Evolutionary conservation across 2,329 filamentous ascomycete genomes (phyloP).

Genomic region (Aciculosporium take): DNA sequence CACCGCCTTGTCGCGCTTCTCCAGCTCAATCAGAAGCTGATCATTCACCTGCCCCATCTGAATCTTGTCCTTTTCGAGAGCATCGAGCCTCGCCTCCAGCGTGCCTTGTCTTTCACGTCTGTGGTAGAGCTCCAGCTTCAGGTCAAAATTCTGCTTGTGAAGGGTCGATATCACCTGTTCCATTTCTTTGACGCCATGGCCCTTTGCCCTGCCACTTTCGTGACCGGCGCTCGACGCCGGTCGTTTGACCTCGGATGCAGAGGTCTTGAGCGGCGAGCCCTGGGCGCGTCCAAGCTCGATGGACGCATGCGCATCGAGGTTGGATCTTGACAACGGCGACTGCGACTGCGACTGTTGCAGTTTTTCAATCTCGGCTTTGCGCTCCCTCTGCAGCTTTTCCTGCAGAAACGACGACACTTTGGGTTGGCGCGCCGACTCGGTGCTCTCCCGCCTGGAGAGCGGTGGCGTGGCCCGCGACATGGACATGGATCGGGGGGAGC

Average conservation of each 20-base stretch:
- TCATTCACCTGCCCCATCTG: conserved; percentile 45
- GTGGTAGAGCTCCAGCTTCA: conserved; percentile 60
- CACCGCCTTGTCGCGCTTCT: conserved; percentile 55
- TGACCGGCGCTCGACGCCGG: conserved; percentile 28
- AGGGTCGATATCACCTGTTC: conserved; percentile 54
- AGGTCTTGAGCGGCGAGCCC: conserved; percentile 24
- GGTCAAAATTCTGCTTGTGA: conserved; percentile 64
- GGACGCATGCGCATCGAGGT: conserved; percentile 24
- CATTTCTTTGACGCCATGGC: conserved; percentile 52
- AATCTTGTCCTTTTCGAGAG: conserved; percentile 36
- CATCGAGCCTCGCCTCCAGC: conserved; percentile 43
- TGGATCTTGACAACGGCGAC: conserved; percentile 19
- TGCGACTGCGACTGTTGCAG: conserved; percentile 16
- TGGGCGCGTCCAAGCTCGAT: conserved; percentile 23
- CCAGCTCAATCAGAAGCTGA: conserved; percentile 43
- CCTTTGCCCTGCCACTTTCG: conserved; percentile 32
- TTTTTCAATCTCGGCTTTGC: conserved; percentile 34
- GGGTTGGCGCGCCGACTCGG: conserved; percentile 25
- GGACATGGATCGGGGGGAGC: conserved; percentile 23
- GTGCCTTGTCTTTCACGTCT: conserved; percentile 47
- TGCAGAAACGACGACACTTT: conserved; percentile 38
- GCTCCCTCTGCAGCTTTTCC: conserved; percentile 38
- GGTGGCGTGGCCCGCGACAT: conserved; percentile 26
- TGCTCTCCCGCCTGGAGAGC: conserved; percentile 27
- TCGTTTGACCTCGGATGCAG: conserved; percentile 21